phyloP scores from a whole-genome alignment of 1,284 basidiomycete species.

The Kwoniella shivajii region DNA sequence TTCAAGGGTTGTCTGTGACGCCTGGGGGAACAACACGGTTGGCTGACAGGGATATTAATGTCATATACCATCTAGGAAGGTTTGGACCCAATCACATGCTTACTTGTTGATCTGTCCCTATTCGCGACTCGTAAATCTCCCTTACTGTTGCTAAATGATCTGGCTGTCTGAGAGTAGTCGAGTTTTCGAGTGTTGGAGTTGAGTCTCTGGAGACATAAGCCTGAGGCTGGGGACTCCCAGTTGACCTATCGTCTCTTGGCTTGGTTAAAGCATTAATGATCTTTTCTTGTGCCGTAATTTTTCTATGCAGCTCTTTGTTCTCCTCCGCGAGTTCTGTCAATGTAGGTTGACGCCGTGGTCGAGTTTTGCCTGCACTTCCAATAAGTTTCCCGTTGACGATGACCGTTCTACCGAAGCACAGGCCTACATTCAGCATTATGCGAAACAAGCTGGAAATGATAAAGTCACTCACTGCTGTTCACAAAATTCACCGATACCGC shows the following conservation, averaged over 20 bases:
- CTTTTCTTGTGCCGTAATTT: conserved; percentile 15
- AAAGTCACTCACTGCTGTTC: conserved; percentile 18
- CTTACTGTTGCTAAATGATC: neutral
- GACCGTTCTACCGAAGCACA: conserved; percentile 7
- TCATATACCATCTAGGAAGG: conserved; percentile 13
- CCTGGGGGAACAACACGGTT: no score
- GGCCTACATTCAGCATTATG: neutral
- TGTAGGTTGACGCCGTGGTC: conserved; percentile 9
- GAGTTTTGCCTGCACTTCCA: neutral
- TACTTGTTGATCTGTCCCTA: neutral
- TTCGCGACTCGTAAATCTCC: neutral
- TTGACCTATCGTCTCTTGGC: no score
- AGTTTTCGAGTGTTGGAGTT: neutral
- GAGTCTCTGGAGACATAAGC: neutral
- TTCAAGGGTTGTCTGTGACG: conserved; percentile 10
- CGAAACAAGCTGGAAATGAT: neutral
- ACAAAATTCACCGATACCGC: conserved; percentile 21
- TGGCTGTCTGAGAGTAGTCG: neutral
- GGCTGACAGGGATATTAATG: neutral
- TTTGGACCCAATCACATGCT: neutral
- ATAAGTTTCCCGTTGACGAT: conserved; percentile 15
- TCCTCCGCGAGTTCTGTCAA: conserved; percentile 18
- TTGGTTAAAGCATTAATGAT: conserved; percentile 1
- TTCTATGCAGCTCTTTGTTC: conserved; percentile 19
- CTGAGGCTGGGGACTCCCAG: no score